Conservation (phyloP, 179 eudicot genomes). For the Spinacia oleracea region DNA sequence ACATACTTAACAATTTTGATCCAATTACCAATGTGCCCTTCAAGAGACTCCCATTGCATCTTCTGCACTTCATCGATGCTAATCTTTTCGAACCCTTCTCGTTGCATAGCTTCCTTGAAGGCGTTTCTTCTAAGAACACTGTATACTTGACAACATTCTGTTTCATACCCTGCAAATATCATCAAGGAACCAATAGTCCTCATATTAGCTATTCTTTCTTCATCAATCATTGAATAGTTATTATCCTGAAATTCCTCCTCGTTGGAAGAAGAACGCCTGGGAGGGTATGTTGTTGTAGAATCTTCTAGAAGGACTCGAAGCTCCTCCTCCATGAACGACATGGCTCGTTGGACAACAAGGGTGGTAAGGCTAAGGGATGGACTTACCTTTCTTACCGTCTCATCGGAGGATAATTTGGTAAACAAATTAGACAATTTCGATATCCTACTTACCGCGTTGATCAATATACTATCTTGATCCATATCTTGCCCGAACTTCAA, state of each 20-base stretch:
- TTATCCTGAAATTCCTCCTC: constrained; percentile 22
- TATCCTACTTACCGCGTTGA: constrained; percentile 37
- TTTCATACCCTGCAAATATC: constrained; percentile 58
- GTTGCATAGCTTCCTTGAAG: constrained; percentile 45
- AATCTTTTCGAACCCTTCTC: constrained; percentile 47
- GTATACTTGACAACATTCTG: constrained; percentile 66
- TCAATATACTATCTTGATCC: constrained; percentile 40
- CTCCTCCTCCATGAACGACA: constrained; percentile 67
- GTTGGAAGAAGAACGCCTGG: constrained; percentile 10
- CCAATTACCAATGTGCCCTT: constrained; percentile 62
- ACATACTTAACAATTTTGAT: constrained; percentile 48
- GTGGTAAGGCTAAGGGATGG: constrained; percentile 33
- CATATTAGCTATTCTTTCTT: constrained; percentile 35
- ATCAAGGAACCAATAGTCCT: constrained; percentile 45
- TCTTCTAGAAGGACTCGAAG: constrained; percentile 54
- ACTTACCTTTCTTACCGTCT: constrained; percentile 16
- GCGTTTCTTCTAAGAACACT: constrained; percentile 48
- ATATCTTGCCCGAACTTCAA: constrained; percentile 37
- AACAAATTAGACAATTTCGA: constrained; percentile 42
- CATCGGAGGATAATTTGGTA: constrained; percentile 31
- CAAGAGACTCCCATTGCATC: constrained; percentile 68
- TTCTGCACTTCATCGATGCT: constrained; percentile 64
- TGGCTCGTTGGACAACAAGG: constrained; percentile 55
- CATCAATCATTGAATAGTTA: constrained; percentile 40
- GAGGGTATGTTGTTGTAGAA: constrained; percentile 17